Conservation (phyloP, 2,329 filamentous ascomycete species). For the Aspergillus sp. region DNA sequence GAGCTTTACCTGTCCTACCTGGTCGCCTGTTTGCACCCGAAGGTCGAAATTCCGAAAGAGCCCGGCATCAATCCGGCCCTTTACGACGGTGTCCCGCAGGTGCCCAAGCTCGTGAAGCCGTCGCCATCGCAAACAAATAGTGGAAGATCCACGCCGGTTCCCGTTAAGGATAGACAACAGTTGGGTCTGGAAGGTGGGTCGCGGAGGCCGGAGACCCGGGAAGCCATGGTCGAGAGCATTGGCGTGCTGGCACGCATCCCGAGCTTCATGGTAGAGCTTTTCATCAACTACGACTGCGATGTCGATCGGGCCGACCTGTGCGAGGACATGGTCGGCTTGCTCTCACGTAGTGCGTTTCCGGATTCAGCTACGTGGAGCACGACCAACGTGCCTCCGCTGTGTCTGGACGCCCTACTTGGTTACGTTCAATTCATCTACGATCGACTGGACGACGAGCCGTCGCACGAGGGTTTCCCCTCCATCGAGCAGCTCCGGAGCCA, state of each 20-base stretch:
- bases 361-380: constrained; percentile 99
- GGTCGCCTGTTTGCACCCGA: constrained; percentile 88
- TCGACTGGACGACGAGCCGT: constrained; percentile 71
- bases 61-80: constrained; percentile 85
- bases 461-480: constrained; percentile 67
- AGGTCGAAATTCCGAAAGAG: constrained; percentile 91
- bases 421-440: constrained; percentile 93
- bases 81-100: constrained; percentile 90
- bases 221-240: constrained; percentile 97
- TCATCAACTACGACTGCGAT: constrained; percentile 98
- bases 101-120: constrained; percentile 82
- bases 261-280: constrained; percentile 91
- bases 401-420: constrained; percentile 84
- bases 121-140: constrained; percentile 73
- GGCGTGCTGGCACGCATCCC: constrained; percentile 90
- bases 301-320: constrained; percentile 88
- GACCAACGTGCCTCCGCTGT: constrained; percentile 93
- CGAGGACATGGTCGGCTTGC: constrained; percentile 88
- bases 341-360: constrained; percentile 91
- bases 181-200: constrained; percentile 89
- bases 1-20: constrained; percentile 94
- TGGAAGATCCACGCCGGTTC: constrained; percentile 84
- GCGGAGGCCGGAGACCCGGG: constrained; percentile 88
- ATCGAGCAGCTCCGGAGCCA: constrained; percentile 67
- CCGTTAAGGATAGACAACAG: constrained; percentile 88